These are phyloP conservation scores for Rubus parviflorus DNA, from an alignment of 306 rosid genomes.

Conservation along the genomic window DNA sequence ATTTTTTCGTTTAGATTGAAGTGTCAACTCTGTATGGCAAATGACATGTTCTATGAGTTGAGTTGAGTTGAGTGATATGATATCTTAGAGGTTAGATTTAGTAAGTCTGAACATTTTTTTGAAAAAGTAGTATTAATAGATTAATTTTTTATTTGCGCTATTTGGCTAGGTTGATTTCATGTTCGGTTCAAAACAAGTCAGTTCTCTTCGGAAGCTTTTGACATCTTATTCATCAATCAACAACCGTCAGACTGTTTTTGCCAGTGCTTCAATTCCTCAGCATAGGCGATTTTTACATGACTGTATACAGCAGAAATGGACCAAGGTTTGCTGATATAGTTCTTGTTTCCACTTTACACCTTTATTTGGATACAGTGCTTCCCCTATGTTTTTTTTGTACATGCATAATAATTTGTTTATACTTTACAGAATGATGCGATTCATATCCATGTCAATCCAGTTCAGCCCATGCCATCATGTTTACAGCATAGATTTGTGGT, in stretches of 20 bases:
- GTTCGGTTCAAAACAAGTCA: constrained; percentile 83
- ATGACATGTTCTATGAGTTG: background rate
- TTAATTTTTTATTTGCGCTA: background rate
- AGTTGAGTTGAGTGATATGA: too few species aligned
- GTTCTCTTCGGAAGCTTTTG: constrained; percentile 83
- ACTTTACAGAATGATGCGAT: constrained; percentile 65
- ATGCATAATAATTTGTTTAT: constrained; percentile 15
- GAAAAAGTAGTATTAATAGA: too few species aligned
- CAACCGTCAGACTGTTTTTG: constrained; percentile 85
- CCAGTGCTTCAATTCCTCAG: constrained; percentile 96
- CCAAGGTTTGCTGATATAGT: constrained; percentile 58
- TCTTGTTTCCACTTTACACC: constrained; percentile 24
- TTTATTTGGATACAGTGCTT: constrained; percentile 6
- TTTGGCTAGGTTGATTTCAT: constrained; percentile 82
- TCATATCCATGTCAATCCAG: constrained; percentile 77
- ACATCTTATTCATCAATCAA: constrained; percentile 68
- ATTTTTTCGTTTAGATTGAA: background rate
- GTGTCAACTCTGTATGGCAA: constrained; percentile 3
- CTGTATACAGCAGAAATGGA: constrained; percentile 94
- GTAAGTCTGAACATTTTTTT: too few species aligned
- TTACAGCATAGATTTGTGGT: constrained; percentile 75
- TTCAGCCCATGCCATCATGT: constrained; percentile 85
- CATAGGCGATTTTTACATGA: constrained; percentile 80
- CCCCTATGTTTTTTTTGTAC: background rate
- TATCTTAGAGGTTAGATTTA: too few species aligned